Conservation (phyloP, 371 early-diverging fungal species). For the Gilbertella persicaria region DNA sequence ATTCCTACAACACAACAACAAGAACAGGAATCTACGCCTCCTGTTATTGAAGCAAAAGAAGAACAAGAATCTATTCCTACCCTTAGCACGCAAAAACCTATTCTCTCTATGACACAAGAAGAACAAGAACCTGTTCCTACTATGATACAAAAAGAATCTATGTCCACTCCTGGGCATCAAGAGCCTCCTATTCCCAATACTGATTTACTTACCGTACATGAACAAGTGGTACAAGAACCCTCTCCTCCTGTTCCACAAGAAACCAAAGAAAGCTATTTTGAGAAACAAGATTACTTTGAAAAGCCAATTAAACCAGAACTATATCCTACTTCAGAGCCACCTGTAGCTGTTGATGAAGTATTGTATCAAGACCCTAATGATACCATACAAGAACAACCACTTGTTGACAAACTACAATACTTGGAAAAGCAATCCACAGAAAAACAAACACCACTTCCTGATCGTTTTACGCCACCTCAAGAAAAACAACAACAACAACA, state of each 20-base stretch:
- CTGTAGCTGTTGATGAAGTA: constrained; percentile 8
- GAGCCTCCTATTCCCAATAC: no score
- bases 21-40: no score
- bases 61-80: no score
- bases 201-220: no score
- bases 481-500: constrained; percentile 24
- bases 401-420: constrained; percentile 16
- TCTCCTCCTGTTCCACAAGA: neutral
- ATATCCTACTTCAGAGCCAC: neutral
- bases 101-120: no score
- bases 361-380: neutral
- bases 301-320: neutral
- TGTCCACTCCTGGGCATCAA: no score
- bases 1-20: no score
- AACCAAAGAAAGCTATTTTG: no score
- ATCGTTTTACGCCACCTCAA: constrained; percentile 9
- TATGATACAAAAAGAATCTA: neutral
- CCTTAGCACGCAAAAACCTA: no score
- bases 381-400: neutral
- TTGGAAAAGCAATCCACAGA: constrained; percentile 5
- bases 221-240: neutral
- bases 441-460: neutral
- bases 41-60: no score
- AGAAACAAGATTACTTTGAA: neutral
- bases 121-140: neutral